Conservation (phyloP, 495 filamentous ascomycete species). For the Trichoderma erinaceum region DNA sequence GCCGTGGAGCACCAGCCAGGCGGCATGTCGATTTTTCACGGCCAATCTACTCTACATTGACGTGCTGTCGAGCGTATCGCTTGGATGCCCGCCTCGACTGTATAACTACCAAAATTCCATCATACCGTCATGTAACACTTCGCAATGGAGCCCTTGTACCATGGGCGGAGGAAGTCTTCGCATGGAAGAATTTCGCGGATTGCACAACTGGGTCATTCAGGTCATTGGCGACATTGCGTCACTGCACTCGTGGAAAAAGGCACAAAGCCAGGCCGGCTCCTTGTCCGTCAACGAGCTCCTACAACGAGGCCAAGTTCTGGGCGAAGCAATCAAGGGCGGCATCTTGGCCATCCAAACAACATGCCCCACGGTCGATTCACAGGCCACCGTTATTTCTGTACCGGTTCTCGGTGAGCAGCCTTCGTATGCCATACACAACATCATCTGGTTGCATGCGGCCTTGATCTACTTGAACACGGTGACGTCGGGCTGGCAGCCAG, state of each 20-base stretch:
- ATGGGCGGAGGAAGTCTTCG: constrained; percentile 23
- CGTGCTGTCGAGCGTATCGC: constrained; percentile 41
- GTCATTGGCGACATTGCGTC: constrained; percentile 42
- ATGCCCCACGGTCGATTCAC: constrained; percentile 7
- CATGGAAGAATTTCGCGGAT: constrained; percentile 36
- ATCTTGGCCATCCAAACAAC: constrained; percentile 27
- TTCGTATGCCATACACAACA: constrained; percentile 16
- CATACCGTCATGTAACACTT: constrained; percentile 21
- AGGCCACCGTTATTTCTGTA: constrained; percentile 6
- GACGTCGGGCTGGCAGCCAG: constrained; percentile 49
- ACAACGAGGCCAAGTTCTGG: constrained; percentile 34
- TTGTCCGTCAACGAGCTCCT: constrained; percentile 44
- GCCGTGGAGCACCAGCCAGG: constrained; percentile 43
- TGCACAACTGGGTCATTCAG: constrained; percentile 43
- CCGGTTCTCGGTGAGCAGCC: constrained; percentile 16
- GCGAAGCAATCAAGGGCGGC: constrained; percentile 27
- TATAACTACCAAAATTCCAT: constrained; percentile 35
- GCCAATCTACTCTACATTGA: constrained; percentile 44
- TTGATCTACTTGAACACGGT: constrained; percentile 45
- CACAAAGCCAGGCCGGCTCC: constrained; percentile 32
- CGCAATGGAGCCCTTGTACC: constrained; percentile 22
- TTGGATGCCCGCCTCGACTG: constrained; percentile 37
- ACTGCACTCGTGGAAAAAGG: constrained; percentile 47
- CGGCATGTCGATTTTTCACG: constrained; percentile 48
- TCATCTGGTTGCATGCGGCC: constrained; percentile 44